Conservation (phyloP, 108 stramenopile species). For the Fistulifera pelliculosa region DNA sequence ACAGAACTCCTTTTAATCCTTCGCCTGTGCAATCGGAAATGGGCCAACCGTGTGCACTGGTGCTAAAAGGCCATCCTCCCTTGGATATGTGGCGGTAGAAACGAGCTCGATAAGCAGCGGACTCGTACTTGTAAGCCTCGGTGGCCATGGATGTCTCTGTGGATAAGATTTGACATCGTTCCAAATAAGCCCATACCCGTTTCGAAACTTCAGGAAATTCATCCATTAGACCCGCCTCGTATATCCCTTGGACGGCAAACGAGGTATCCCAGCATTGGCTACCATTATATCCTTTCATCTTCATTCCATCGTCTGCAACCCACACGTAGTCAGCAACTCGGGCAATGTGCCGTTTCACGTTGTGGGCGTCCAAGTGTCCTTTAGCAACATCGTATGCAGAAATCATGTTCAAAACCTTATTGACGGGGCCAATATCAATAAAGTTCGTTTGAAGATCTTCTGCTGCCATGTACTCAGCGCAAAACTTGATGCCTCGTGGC, state of each 20-base stretch:
- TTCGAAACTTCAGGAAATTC: conserved; percentile 60
- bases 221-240: conserved; percentile 69
- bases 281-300: conserved; percentile 99
- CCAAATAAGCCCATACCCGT: conserved; percentile 75
- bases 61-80: conserved; percentile 98
- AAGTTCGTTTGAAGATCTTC: conserved; percentile 98
- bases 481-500: conserved; percentile 64
- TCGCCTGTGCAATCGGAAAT: conserved; percentile 98
- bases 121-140: conserved; percentile 71
- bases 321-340: conserved; percentile 94
- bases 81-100: conserved; percentile 90
- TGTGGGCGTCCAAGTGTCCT: conserved; percentile 36
- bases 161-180: conserved; percentile 80
- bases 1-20: conserved; percentile 85
- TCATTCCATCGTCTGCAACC: conserved; percentile 99
- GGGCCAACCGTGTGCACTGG: conserved; percentile 98
- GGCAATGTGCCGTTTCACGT: conserved; percentile 76
- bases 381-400: conserved; percentile 59
- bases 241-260: conserved; percentile 91
- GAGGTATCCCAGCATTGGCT: conserved; percentile 97
- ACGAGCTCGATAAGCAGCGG: conserved; percentile 55
- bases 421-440: conserved; percentile 95
- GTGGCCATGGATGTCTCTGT: conserved; percentile 63
- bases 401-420: conserved; percentile 94
- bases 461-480: conserved; percentile 79